Conservation (phyloP, 306 rosid genomes). For the Dryas drummondii region DNA sequence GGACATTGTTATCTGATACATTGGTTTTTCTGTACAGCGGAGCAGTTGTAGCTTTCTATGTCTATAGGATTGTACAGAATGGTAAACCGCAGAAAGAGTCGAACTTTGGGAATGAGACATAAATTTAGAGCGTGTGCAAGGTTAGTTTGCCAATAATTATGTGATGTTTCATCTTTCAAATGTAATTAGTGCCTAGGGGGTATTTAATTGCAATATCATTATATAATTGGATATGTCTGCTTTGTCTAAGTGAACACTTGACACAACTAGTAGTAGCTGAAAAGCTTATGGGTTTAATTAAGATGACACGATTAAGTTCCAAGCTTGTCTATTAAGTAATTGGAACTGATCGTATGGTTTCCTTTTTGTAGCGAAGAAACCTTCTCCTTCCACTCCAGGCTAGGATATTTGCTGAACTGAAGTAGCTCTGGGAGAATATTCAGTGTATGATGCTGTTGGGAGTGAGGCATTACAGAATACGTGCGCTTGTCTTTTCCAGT, state of each 20-base stretch:
- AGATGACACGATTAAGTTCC: background rate
- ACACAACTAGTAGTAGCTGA: background rate
- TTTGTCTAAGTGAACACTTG: background rate
- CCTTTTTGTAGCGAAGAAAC: background rate
- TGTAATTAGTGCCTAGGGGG: background rate
- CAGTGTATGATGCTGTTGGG: background rate
- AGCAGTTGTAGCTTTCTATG: slow-evolving; percentile 59
- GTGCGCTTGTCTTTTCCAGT: background rate
- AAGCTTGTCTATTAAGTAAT: background rate
- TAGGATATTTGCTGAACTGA: slow-evolving; percentile 2
- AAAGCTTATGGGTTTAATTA: background rate
- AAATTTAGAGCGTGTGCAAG: slow-evolving; percentile 37
- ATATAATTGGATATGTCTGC: background rate
- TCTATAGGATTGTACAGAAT: slow-evolving; percentile 54
- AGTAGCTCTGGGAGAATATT: background rate
- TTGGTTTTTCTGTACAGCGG: slow-evolving; percentile 58
- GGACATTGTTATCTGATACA: slow-evolving; percentile 13
- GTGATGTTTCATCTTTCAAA: background rate
- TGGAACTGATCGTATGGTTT: background rate
- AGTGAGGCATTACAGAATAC: background rate
- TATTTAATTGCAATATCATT: background rate
- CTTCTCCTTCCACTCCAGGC: background rate
- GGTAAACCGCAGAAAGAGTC: slow-evolving; percentile 41
- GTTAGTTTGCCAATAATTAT: slow-evolving; percentile 28
- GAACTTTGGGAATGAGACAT: slow-evolving; percentile 44